phyloP scores from a whole-genome alignment of 1,284 basidiomycete genomes.

The Agroathelia rolfsii region DNA sequence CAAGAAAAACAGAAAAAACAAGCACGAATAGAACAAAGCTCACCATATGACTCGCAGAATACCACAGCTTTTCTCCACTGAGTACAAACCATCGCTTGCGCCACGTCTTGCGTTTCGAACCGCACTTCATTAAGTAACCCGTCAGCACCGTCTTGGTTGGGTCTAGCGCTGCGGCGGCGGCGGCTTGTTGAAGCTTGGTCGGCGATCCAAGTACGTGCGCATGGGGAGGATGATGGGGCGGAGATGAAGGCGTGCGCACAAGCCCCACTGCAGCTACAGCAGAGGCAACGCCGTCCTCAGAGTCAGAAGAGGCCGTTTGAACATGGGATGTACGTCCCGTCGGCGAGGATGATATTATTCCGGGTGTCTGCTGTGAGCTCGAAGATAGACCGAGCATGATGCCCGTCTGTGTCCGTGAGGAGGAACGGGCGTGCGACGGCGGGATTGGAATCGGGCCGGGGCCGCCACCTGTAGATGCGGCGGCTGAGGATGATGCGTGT shows the following conservation, averaged over 20 bases:
- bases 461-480: no score
- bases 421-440: conserved; percentile 33
- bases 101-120: conserved; percentile 89
- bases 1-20: conserved; percentile 9
- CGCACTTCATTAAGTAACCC: conserved; percentile 97
- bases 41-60: conserved; percentile 86
- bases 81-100: conserved; percentile 90
- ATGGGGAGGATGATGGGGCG: conserved; percentile 20
- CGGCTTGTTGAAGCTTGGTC: conserved; percentile 22
- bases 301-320: conserved; percentile 74
- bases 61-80: conserved; percentile 72
- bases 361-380: no score
- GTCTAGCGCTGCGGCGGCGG: conserved; percentile 32
- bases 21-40: conserved; percentile 20
- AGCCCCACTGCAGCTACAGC: no score
- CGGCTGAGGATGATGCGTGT: no score
- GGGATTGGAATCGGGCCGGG: no score
- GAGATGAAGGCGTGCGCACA: no score
- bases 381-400: no score
- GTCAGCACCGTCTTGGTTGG: conserved; percentile 68
- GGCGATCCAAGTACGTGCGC: no score
- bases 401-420: conserved; percentile 26
- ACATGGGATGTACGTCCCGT: no score
- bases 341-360: no score
- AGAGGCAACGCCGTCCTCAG: conserved; percentile 61